Evolutionary conservation across 371 early-diverging fungal species (phyloP).

Genomic region (Mucor velutinosus): DNA sequence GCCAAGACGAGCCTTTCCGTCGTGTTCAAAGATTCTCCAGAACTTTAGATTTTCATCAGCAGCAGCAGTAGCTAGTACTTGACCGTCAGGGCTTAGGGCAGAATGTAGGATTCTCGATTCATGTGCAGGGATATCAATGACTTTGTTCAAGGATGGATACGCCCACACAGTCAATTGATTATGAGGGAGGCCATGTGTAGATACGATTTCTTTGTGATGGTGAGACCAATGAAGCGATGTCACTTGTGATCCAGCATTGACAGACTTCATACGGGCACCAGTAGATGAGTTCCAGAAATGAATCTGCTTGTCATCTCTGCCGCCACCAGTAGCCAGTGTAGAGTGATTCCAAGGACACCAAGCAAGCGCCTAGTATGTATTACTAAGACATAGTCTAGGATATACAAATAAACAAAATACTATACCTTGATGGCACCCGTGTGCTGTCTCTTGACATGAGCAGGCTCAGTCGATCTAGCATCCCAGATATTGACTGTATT

Average conservation of each 20-base stretch:
- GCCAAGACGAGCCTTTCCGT: slow-evolving; percentile 10
- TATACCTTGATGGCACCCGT: slow-evolving; percentile 90
- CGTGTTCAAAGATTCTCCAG: slow-evolving; percentile 88
- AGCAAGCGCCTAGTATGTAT: slow-evolving; percentile 79
- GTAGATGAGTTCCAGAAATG: slow-evolving; percentile 95
- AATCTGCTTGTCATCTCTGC: slow-evolving; percentile 89
- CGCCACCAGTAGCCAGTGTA: slow-evolving; percentile 96
- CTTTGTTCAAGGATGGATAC: slow-evolving; percentile 79
- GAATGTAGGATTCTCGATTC: slow-evolving; percentile 90
- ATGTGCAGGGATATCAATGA: slow-evolving; percentile 85
- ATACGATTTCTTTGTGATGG: slow-evolving; percentile 92
- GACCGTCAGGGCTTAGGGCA: slow-evolving; percentile 93
- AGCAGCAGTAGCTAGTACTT: slow-evolving; percentile 89
- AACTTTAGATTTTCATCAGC: slow-evolving; percentile 98
- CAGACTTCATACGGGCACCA: slow-evolving; percentile 61
- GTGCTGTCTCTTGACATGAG: slow-evolving; percentile 76
- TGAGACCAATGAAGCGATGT: slow-evolving; percentile 91
- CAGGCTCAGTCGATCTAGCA: slow-evolving; percentile 62
- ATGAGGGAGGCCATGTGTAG: slow-evolving; percentile 93
- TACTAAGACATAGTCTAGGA: slow-evolving; percentile 10
- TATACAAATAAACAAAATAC: not conserved
- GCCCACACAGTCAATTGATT: slow-evolving; percentile 91
- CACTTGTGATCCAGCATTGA: slow-evolving; percentile 93
- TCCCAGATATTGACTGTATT: slow-evolving; percentile 96
- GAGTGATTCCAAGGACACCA: slow-evolving; percentile 99